phyloP scores from a whole-genome alignment of 1,284 basidiomycete species.

The Microbotryum scabiosae region DNA sequence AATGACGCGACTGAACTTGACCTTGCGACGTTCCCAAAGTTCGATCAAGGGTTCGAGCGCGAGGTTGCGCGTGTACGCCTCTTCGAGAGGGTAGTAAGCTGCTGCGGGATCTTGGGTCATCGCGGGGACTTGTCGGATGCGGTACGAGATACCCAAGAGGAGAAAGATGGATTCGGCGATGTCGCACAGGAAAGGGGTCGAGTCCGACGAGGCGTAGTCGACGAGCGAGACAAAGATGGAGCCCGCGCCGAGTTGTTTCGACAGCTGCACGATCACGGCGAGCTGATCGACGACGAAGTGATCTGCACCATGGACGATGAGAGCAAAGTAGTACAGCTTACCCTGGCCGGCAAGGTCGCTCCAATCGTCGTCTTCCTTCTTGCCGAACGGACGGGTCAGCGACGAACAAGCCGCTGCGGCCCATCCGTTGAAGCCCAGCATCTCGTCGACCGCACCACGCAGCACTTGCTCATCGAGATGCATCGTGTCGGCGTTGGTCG shows the following conservation, averaged over 20 bases:
- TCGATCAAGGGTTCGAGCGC: constrained; percentile 84
- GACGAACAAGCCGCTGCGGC: constrained; percentile 93
- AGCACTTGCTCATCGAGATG: constrained; percentile 82
- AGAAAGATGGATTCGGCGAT: constrained; percentile 86
- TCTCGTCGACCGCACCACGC: constrained; percentile 73
- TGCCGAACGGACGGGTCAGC: constrained; percentile 78
- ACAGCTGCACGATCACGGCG: constrained; percentile 87
- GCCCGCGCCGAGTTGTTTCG: constrained; percentile 71
- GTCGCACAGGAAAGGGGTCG: constrained; percentile 82
- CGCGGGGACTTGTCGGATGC: constrained; percentile 73
- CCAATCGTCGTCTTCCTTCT: constrained; percentile 67
- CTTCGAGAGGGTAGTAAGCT: constrained; percentile 87
- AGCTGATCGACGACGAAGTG: constrained; percentile 95
- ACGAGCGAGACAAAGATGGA: constrained; percentile 93
- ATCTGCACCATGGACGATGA: constrained; percentile 90
- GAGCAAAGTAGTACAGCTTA: constrained; percentile 83
- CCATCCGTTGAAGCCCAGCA: constrained; percentile 91
- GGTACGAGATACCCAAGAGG: constrained; percentile 78
- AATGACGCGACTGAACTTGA: constrained; percentile 78
- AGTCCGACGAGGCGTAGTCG: constrained; percentile 85
- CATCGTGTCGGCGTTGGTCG: constrained; percentile 62
- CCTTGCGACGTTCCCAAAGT: constrained; percentile 60
- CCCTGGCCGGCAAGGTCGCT: constrained; percentile 72
- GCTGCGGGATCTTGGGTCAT: constrained; percentile 78
- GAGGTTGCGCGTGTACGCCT: constrained; percentile 82